Conservation (phyloP, 1,139 yeast genomes). For the Saccharomyces hybrid region DNA sequence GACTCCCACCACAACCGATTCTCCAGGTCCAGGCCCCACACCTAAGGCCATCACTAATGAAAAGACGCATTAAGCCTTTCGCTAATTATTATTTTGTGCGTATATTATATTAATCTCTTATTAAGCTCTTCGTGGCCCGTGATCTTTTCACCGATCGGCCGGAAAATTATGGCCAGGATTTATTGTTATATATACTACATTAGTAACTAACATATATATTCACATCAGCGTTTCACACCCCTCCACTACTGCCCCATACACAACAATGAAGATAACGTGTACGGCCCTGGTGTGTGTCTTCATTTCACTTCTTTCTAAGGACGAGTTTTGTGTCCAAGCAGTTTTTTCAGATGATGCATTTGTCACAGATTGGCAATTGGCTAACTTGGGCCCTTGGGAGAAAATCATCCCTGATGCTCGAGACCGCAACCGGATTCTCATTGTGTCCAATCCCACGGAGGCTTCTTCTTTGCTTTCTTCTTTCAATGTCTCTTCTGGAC, state of each 20-base stretch:
- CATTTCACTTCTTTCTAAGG: not conserved
- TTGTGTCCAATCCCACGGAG: not conserved
- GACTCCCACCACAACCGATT: not conserved
- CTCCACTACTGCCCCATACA: not conserved
- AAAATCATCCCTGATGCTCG: not conserved
- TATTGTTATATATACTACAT: not conserved
- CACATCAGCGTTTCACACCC: not conserved
- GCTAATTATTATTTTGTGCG: not conserved
- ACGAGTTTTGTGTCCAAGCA: conserved; percentile 15
- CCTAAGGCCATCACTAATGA: not conserved
- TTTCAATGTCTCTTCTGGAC: not conserved
- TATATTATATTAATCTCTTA: not conserved
- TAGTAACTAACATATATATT: not conserved
- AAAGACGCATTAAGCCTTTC: not conserved
- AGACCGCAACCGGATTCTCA: not conserved
- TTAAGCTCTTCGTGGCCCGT: not conserved
- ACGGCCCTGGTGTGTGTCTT: not conserved
- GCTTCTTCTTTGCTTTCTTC: not conserved
- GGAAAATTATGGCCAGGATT: not conserved
- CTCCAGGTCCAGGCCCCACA: not conserved
- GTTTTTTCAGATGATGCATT: conserved; percentile 33
- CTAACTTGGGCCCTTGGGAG: conserved; percentile 7
- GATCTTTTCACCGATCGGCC: not conserved
- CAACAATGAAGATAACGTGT: not conserved
- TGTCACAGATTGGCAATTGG: conserved; percentile 30